Conservation (phyloP, 352 stramenopile genomes). For the Phytophthora pinifolia region DNA sequence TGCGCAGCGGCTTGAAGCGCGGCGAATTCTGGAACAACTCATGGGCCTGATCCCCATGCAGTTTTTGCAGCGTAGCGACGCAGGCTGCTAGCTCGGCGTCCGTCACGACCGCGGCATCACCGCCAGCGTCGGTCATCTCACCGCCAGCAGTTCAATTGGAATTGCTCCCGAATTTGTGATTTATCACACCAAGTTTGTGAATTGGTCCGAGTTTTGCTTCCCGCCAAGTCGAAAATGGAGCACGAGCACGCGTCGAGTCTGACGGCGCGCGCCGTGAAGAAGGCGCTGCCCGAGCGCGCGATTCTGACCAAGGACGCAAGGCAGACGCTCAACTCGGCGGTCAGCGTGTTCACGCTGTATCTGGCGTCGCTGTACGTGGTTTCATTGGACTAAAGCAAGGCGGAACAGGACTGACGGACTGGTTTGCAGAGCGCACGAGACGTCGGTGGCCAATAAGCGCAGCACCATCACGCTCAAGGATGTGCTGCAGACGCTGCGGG, state of each 20-base stretch:
- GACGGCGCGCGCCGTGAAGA: slow-evolving; percentile 69
- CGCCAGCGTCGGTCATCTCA: slow-evolving; percentile 18
- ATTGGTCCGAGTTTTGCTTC: slow-evolving; percentile 7
- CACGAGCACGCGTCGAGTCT: slow-evolving; percentile 65
- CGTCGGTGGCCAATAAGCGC: slow-evolving; percentile 65
- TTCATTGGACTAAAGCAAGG: not conserved
- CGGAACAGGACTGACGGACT: not conserved
- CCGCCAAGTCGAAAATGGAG: slow-evolving; percentile 58
- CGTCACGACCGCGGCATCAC: slow-evolving; percentile 23
- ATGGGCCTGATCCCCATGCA: slow-evolving; percentile 50
- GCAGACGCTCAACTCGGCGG: slow-evolving; percentile 65
- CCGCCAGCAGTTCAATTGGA: slow-evolving; percentile 11
- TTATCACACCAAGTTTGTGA: too few species aligned
- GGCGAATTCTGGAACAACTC: slow-evolving; percentile 44
- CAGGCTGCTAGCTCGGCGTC: slow-evolving; percentile 60
- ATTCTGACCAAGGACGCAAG: slow-evolving; percentile 71
- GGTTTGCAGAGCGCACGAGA: slow-evolving; percentile 59
- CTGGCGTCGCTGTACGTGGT: slow-evolving; percentile 60
- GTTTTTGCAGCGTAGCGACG: slow-evolving; percentile 51
- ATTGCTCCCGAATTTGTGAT: too few species aligned
- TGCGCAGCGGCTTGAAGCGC: slow-evolving; percentile 66
- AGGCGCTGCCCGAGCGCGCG: slow-evolving; percentile 62
- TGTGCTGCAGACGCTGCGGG: slow-evolving; percentile 64
- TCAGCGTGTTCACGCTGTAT: slow-evolving; percentile 82
- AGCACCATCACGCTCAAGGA: slow-evolving; percentile 79